A percentile compares a stretch with the other conserved stretches of the same genome.
Evolutionary conservation across 805 yeast genomes (phyloP).

Genomic region (Wickerhamomyces strasburgensis): DNA sequence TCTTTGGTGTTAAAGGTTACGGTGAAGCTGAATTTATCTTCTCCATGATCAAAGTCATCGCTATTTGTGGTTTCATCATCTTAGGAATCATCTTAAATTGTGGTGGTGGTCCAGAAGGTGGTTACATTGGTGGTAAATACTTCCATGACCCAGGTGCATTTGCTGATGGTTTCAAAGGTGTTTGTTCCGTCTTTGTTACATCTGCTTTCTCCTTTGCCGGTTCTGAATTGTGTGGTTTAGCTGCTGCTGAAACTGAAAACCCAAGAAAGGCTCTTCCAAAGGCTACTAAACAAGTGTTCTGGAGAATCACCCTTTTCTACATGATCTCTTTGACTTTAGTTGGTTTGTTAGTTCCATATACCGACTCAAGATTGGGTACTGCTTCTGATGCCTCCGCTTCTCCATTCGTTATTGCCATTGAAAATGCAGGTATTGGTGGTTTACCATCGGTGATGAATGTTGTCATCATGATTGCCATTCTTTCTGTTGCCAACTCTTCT

Average conservation of each 20-base stretch:
- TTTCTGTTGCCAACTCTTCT: conserved; percentile 43
- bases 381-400: conserved; percentile 60
- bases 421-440: conserved; percentile 53
- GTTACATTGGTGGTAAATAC: conserved; percentile 37
- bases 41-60: conserved; percentile 65
- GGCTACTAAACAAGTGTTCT: conserved; percentile 45
- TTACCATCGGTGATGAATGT: conserved; percentile 59
- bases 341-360: conserved; percentile 55
- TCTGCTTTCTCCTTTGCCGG: conserved; percentile 67
- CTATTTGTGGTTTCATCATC: conserved; percentile 55
- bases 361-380: conserved; percentile 47
- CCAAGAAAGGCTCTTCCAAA: conserved; percentile 56
- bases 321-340: conserved; percentile 50
- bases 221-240: conserved; percentile 53
- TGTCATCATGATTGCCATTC: conserved; percentile 54
- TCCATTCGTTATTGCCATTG: conserved; percentile 60
- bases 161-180: conserved; percentile 45
- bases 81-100: conserved; percentile 50
- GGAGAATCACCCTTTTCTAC: conserved; percentile 59
- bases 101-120: conserved; percentile 53
- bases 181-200: conserved; percentile 52
- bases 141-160: conserved; percentile 61
- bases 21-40: conserved; percentile 51
- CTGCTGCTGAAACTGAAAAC: conserved; percentile 49
- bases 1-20: conserved; percentile 50